phyloP scores from a whole-genome alignment of 2,329 filamentous ascomycete genomes.

The Botrytis aclada region DNA sequence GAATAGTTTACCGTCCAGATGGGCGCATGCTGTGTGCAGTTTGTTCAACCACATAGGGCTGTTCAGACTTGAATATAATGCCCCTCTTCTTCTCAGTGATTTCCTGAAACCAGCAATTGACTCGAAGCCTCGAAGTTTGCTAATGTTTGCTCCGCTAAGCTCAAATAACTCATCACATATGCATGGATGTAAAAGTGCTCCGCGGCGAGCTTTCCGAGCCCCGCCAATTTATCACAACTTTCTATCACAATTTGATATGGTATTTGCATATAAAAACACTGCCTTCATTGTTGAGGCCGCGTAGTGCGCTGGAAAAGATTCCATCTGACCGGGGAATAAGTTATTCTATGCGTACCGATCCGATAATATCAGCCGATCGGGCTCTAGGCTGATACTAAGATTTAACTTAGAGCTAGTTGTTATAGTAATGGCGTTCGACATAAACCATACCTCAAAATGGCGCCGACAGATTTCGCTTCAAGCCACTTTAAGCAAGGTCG shows the following conservation, averaged over 20 bases:
- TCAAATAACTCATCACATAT: neutral
- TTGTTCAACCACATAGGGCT: conserved; percentile 12
- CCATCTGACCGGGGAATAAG: neutral
- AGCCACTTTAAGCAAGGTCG: conserved; percentile 4
- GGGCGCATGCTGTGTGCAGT: neutral
- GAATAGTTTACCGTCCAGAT: neutral
- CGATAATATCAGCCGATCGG: conserved; percentile 3
- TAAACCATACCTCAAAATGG: neutral
- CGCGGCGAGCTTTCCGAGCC: conserved; percentile 5
- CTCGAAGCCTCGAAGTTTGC: conserved; percentile 7
- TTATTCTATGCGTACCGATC: conserved; percentile 2
- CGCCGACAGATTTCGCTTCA: neutral
- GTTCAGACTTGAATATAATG: neutral
- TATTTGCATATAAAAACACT: neutral
- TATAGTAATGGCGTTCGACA: neutral
- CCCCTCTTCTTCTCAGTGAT: neutral
- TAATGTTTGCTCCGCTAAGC: conserved; percentile 7
- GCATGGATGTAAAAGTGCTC: neutral
- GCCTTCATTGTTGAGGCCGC: neutral
- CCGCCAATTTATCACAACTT: conserved; percentile 6
- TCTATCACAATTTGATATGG: conserved; percentile 11
- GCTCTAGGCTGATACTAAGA: conserved; percentile 6
- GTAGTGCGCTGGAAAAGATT: neutral
- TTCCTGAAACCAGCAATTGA: neutral
- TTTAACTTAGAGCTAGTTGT: neutral